Evolutionary conservation across 768 basidiomycete genomes (phyloP).

Genomic region (Lactarius hengduanensis): DNA sequence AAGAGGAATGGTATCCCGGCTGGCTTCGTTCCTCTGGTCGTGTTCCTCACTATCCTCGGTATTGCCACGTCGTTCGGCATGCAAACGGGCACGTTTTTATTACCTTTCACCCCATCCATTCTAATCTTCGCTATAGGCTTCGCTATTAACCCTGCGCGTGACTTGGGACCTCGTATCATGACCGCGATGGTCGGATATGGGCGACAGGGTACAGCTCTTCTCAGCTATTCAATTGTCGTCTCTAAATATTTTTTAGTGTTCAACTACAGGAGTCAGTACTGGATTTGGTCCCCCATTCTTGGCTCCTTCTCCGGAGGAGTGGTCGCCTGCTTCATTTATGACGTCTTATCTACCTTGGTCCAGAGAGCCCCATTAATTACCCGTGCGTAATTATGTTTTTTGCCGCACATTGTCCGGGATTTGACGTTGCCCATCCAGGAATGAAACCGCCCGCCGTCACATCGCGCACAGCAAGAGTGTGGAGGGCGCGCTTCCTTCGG

Average conservation of each 20-base stretch:
- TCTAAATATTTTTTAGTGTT: slow-evolving; percentile 34
- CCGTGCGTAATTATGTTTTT: slow-evolving; percentile 41
- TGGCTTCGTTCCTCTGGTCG: slow-evolving; percentile 52
- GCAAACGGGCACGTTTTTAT: slow-evolving; percentile 45
- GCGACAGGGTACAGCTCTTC: slow-evolving; percentile 36
- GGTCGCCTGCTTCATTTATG: slow-evolving; percentile 55
- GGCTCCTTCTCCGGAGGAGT: slow-evolving; percentile 60
- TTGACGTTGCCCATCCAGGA: slow-evolving; percentile 5
- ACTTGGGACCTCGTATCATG: slow-evolving; percentile 65
- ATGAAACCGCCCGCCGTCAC: slow-evolving; percentile 8
- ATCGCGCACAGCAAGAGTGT: slow-evolving; percentile 1
- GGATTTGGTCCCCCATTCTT: slow-evolving; percentile 68
- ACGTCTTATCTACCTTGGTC: slow-evolving; percentile 55
- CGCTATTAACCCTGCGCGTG: slow-evolving; percentile 70
- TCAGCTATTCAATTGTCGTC: not conserved
- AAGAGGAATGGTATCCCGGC: slow-evolving; percentile 47
- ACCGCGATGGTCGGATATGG: slow-evolving; percentile 78
- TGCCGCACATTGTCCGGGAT: not conserved
- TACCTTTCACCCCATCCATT: not conserved
- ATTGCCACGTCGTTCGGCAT: slow-evolving; percentile 58
- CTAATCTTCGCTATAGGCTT: slow-evolving; percentile 39
- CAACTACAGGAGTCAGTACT: slow-evolving; percentile 57
- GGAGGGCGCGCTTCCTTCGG: slow-evolving; percentile 5
- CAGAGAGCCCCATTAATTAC: slow-evolving; percentile 53
- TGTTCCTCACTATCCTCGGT: slow-evolving; percentile 60